These are phyloP conservation scores for Eucalyptus marginata DNA, from an alignment of 345 rosid species.

Conservation along the genomic window DNA sequence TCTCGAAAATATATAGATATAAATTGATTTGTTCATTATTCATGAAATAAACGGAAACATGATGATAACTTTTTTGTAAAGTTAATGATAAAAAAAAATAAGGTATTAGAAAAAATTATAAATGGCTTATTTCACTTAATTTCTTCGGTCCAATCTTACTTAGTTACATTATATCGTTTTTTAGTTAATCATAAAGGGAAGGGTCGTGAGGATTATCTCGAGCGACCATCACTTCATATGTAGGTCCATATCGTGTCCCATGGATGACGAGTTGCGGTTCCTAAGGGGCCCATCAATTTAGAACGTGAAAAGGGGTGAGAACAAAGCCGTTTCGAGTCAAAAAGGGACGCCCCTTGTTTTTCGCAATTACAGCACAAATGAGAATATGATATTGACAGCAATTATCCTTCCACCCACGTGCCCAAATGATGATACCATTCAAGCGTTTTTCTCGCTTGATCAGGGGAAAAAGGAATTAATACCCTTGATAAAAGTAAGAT, in stretches of 20 bases:
- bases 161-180: not conserved
- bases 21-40: not conserved
- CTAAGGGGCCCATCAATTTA: not conserved
- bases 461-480: not conserved
- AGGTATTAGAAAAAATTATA: not conserved
- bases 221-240: not conserved
- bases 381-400: not conserved
- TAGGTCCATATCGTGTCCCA: not conserved
- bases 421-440: not conserved
- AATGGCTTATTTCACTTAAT: not conserved
- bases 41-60: not conserved
- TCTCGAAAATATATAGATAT: rapidly evolving
- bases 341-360: not conserved
- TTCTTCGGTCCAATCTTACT: not conserved
- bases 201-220: not conserved
- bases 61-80: not conserved
- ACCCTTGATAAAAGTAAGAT: not conserved
- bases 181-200: not conserved
- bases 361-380: not conserved
- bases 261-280: not conserved
- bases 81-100: not conserved
- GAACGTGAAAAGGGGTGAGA: not conserved
- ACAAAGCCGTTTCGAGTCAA: not conserved
- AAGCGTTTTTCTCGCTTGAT: not conserved
- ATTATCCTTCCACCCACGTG: not conserved